Base-by-base conservation (phyloP, 371 early-diverging fungal species). In the Lichtheimia hyalospora region DNA sequence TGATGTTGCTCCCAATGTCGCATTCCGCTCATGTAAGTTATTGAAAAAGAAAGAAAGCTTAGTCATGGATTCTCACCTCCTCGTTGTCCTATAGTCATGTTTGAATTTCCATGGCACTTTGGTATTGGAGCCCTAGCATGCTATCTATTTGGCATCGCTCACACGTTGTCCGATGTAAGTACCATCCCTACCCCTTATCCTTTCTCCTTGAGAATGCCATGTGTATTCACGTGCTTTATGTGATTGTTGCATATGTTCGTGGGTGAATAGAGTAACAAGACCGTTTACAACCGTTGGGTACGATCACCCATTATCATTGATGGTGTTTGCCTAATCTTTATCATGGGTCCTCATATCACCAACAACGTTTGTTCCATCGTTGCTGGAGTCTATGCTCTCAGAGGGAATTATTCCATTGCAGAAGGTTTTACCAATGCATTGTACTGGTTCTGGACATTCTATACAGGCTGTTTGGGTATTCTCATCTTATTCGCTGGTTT, bases 101-200 rank as follows among this genome's bases (percentile, higher is more conserved):
- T 72, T 48, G 72, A 71, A 50, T 51, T 77, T 18, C 69, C 71
- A 10, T 77, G 77, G 77, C 77, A 77, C 55, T 66, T 69, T 64
- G 74, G 74, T n/a, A 40, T 77, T 23, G 56, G 63, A 21, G 71
- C 77, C 0, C 59, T 77, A 13, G 61, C 70, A 16, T 69, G 71
- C 49, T 77, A 77, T 42, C 48, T 73, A 5, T 77, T 71, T 69
- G 77, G 77, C 16, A 72, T 77, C 40, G 73, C 74, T 7, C 67
- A 69, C 24, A 77, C 71, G 1, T 61, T 77, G 4, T 69, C 68
- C 15, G 65, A 68, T 61, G 77, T 74, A 71, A 50, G 64, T 58
- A 20, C 14, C 15, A n/a, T 21, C 39, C 50, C 54, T n/a, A n/a
- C n/a, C 27, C 39, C 5, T 40, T 42, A 25, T 20, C 10, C 43